Percentiles rank a stretch among this genome's conserved stretches.
Evolutionary conservation across 345 rosid genomes (phyloP).

Genomic region (Clarkia xantiana): DNA sequence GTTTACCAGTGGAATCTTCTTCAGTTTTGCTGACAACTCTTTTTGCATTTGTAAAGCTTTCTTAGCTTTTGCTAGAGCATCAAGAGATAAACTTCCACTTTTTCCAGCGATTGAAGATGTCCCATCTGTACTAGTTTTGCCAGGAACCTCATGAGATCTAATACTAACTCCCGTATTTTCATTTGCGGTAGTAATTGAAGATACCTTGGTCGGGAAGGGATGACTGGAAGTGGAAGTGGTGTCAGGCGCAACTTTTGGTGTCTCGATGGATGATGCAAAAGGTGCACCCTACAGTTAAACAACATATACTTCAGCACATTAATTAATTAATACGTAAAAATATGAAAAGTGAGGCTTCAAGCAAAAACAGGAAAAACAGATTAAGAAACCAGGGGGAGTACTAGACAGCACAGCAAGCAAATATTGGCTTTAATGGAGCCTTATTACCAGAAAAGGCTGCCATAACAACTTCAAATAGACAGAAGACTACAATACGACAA

Average conservation of each 20-base stretch:
- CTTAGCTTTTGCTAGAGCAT: slow-evolving; percentile 84
- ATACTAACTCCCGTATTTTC: slow-evolving; percentile 99
- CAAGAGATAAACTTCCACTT: slow-evolving; percentile 65
- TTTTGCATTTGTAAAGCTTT: slow-evolving; percentile 61
- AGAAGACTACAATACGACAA: too few species aligned
- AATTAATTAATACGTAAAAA: too few species aligned
- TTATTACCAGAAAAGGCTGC: too few species aligned
- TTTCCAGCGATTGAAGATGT: slow-evolving; percentile 59
- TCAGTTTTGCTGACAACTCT: slow-evolving; percentile 51
- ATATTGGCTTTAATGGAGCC: too few species aligned
- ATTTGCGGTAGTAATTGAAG: slow-evolving; percentile 88
- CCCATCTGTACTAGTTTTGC: slow-evolving; percentile 99
- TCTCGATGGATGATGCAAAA: slow-evolving; percentile 20
- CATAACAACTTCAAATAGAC: too few species aligned
- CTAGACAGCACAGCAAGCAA: too few species aligned
- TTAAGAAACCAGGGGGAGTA: neutral
- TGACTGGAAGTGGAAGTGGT: slow-evolving; percentile 29
- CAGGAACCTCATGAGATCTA: slow-evolving; percentile 99
- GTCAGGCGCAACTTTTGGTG: slow-evolving; percentile 19
- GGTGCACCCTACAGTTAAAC: slow-evolving; percentile 33
- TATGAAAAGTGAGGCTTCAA: neutral
- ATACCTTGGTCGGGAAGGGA: slow-evolving; percentile 68
- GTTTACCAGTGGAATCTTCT: slow-evolving; percentile 54
- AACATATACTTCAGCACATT: neutral
- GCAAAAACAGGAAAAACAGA: neutral